Conservation (phyloP, 2,329 filamentous ascomycete species). For the Mycosphaerelloides madeirae region DNA sequence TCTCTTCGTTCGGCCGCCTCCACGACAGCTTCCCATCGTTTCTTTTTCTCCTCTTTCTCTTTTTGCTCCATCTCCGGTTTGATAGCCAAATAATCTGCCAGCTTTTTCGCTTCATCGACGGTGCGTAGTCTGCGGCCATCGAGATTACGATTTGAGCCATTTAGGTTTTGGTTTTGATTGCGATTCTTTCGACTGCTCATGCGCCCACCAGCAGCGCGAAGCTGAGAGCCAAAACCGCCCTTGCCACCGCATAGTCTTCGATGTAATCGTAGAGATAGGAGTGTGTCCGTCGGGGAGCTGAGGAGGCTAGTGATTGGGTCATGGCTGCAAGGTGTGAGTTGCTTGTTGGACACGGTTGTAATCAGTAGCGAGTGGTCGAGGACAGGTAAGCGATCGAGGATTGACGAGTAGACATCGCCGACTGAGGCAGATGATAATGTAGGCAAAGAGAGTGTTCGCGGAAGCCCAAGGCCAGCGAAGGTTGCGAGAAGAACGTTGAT, state of each 20-base stretch:
- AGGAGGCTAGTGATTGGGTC: slow-evolving; percentile 60
- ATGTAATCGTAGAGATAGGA: slow-evolving; percentile 78
- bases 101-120: slow-evolving; percentile 87
- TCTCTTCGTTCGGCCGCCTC: slow-evolving; percentile 77
- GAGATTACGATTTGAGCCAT: slow-evolving; percentile 86
- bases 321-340: slow-evolving; percentile 54
- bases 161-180: slow-evolving; percentile 63
- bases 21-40: slow-evolving; percentile 84
- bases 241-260: slow-evolving; percentile 85
- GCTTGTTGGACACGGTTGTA: slow-evolving; percentile 74
- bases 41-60: slow-evolving; percentile 79
- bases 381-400: slow-evolving; percentile 53
- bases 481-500: slow-evolving; percentile 82
- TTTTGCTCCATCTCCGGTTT: slow-evolving; percentile 97
- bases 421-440: slow-evolving; percentile 61
- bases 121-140: slow-evolving; percentile 87
- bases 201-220: slow-evolving; percentile 91
- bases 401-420: slow-evolving; percentile 62
- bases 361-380: slow-evolving; percentile 63
- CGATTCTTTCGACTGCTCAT: slow-evolving; percentile 96
- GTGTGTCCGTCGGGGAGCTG: slow-evolving; percentile 46
- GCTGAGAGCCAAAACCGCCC: slow-evolving; percentile 94
- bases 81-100: slow-evolving; percentile 90
- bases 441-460: slow-evolving; percentile 75
- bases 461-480: slow-evolving; percentile 76